Base-by-base conservation (phyloP, 106 monocot species). In the Cymbidium sinense region DNA sequence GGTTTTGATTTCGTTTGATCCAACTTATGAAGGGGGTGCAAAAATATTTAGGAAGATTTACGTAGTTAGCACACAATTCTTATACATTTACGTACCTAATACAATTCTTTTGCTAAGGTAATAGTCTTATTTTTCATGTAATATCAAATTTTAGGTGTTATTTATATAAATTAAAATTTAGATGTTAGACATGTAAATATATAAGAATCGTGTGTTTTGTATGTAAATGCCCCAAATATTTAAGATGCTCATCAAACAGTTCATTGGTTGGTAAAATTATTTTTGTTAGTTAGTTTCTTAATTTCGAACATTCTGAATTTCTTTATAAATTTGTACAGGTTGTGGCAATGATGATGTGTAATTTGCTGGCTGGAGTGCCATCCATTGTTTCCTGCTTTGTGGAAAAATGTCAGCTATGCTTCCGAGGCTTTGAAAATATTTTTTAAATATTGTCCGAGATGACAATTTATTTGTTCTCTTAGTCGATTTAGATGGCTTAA, bases 391-490 rank as follows among this genome's bases (percentile, higher is more conserved):
- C 12, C 61, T 62, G n/a, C 31, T 67, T 67, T 67, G 12, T 3
- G 33, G 67, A n/a, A 31, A 67, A 67, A 67, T 58, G 58, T 67
- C 67, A 67, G 67, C 67, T 67, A 67, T 67, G 31, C 31, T 67
- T 10, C 2, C 4, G 67, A 67, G 33, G 58, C 23, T 58, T 23
- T 58, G 3, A n/a, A 5, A 58, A 23, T 25, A 5, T 67, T 31
- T 67, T 67, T 33, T 2, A 67, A 67, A 29, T 17, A 15, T 67
- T 67, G 31, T 29, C 0, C 15, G 67, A 29, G 0, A 62, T 62
- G n/a, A 9, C 12, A 62, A 27, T 23, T 27, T 27, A 62, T 25
- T 27, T 8, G 1, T 62, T 62, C 61, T 62, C 61, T 25, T 62
- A 25, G 25, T 62, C 6, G 10, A 27, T 10, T 11, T 47, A 17